Base-by-base conservation (phyloP, 1,139 yeast genomes). In the Pneumocystis jirovecii region DNA sequence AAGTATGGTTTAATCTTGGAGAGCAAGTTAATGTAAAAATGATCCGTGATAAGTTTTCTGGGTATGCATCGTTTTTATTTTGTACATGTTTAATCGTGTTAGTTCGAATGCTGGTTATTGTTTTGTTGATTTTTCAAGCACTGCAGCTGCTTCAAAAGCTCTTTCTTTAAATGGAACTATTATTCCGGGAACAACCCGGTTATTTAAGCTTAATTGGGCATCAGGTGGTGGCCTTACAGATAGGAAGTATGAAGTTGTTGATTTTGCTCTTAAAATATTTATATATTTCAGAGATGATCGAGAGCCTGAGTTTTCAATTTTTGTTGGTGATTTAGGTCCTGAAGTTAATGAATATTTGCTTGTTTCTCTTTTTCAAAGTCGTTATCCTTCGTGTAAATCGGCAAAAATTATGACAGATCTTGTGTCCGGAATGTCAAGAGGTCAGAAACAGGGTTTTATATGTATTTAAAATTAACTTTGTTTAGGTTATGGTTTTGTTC, bases 371-470 rank as follows among this genome's bases (percentile, higher is more conserved):
- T 90, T 91, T 76, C 89, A 86, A 72, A 77, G 83, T 21, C 81
- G 83, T 67, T 90, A 82, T 74, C 84, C 86, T 7, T 85, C 91
- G 50, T 85, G 91, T 65, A 85, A 87, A 70, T 89, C 91, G 62
- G 96, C 88, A 34, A 85, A 90, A 72, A 88, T 91, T 66, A 89
- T 90, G 93, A 78, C 85, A 3, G 96, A 91, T 73, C 85, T 89
- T 2, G 79, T 81, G 31, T 83, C 95, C 1, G 87, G 87, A 21
- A 79, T 81, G 31, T 86, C 96, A 1, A 83, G 93, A 70, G 57
- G 57, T 50, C 12, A 12, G 10, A 7, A 50, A 50, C 10, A 2
- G 1, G 10, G 10, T 50, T 25, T 1, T 25, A 3, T 25, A 8
- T 25, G 8, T 25, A 12, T 25, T 50, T 25, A 8, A 25, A 6